Percentiles rank a stretch among this genome's conserved stretches.
Evolutionary conservation across 2,329 filamentous ascomycete genomes (phyloP).

Genomic region (Nothophoma quercina): DNA sequence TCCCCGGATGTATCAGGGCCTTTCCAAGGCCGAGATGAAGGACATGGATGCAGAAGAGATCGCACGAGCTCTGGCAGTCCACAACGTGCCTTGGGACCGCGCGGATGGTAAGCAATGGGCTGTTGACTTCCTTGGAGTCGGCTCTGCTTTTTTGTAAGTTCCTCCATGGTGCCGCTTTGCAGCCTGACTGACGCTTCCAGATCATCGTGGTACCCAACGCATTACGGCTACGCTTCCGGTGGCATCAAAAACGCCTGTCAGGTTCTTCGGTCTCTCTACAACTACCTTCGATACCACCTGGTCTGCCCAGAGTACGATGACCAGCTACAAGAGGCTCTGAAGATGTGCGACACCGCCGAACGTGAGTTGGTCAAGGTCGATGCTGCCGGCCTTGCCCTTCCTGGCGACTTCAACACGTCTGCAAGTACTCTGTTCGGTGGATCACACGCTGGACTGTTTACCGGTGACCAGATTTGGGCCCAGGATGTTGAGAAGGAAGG

Average conservation of each 20-base stretch:
- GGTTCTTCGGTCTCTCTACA: conserved; percentile 84
- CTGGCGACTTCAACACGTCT: conserved; percentile 82
- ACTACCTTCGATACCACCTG: conserved; percentile 83
- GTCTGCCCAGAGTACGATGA: conserved; percentile 82
- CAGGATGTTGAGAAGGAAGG: conserved; percentile 32
- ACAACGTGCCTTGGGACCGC: conserved; percentile 62
- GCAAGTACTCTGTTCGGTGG: conserved; percentile 73
- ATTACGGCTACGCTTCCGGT: conserved; percentile 60
- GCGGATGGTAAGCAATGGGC: conserved; percentile 67
- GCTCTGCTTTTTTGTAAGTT: conserved; percentile 78
- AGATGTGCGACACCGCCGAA: conserved; percentile 71
- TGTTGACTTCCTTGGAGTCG: conserved; percentile 82
- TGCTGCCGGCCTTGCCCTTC: conserved; percentile 63
- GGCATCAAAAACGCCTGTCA: conserved; percentile 67
- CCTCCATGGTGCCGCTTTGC: conserved; percentile 3
- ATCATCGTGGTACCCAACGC: conserved; percentile 62
- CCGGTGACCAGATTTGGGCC: conserved; percentile 54
- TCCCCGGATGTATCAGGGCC: conserved; percentile 68
- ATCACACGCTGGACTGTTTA: conserved; percentile 53
- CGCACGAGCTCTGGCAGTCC: conserved; percentile 69
- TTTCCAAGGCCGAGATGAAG: conserved; percentile 67
- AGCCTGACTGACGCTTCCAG: conserved; percentile 49
- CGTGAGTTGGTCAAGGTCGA: conserved; percentile 70
- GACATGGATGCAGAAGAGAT: conserved; percentile 70
- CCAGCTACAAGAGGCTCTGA: conserved; percentile 71